These are phyloP conservation scores for Acacia melanoxylon DNA, from an alignment of 306 rosid species.

Conservation along the genomic window DNA sequence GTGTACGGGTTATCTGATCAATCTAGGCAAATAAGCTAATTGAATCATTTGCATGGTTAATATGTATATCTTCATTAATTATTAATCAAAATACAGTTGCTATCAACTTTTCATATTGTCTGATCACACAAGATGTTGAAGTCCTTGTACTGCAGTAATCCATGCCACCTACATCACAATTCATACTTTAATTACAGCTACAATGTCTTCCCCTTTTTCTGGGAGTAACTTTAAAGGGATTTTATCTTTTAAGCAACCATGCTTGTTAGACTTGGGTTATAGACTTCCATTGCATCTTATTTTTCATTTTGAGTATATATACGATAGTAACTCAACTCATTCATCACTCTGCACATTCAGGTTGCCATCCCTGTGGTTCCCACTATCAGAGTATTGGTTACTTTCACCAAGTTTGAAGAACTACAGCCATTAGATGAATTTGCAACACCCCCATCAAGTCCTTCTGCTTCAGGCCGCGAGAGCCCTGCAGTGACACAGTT, in stretches of 20 bases:
- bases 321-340: slow-evolving; percentile 3
- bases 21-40: background rate
- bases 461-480: slow-evolving; percentile 56
- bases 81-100: background rate
- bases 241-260: background rate
- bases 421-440: slow-evolving; percentile 80
- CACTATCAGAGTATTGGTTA: slow-evolving; percentile 87
- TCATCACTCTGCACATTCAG: slow-evolving; percentile 42
- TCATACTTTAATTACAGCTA: background rate
- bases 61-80: background rate
- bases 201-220: background rate
- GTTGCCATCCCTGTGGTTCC: slow-evolving; percentile 98
- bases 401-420: slow-evolving; percentile 93
- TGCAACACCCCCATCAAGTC: slow-evolving; percentile 88
- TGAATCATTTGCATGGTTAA: background rate
- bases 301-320: background rate
- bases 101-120: background rate
- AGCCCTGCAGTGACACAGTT: slow-evolving; percentile 53
- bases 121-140: background rate
- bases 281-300: background rate
- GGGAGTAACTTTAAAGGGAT: background rate
- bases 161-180: background rate
- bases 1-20: background rate
- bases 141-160: background rate
- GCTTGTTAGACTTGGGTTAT: background rate